A percentile compares a stretch with the other conserved stretches of the same genome.
These are phyloP conservation scores for Penicillium bialowiezense DNA, from an alignment of 495 filamentous ascomycete species.

Conservation along the genomic window DNA sequence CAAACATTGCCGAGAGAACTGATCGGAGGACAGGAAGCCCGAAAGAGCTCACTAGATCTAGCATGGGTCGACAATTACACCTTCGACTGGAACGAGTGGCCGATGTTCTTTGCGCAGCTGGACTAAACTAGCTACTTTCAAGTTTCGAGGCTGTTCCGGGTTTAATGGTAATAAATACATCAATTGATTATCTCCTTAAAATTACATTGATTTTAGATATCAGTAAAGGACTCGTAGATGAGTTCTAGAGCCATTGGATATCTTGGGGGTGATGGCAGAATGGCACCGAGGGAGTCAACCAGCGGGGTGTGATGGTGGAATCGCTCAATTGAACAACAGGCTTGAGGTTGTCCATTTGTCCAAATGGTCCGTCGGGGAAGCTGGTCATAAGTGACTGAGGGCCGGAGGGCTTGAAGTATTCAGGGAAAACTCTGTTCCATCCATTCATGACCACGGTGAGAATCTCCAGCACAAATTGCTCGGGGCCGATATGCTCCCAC, in stretches of 20 bases:
- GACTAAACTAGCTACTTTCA: not conserved
- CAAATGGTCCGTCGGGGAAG: not conserved
- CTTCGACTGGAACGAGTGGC: constrained; percentile 16
- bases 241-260: constrained; percentile 4
- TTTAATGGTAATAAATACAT: too few species aligned
- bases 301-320: constrained; percentile 3
- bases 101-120: constrained; percentile 12
- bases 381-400: constrained; percentile 3
- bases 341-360: constrained; percentile 6
- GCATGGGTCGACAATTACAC: constrained; percentile 3
- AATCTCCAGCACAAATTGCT: constrained; percentile 5
- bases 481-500: constrained; percentile 2
- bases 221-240: too few species aligned
- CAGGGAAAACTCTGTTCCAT: constrained; percentile 5
- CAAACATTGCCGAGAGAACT: not conserved
- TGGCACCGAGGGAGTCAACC: constrained; percentile 1
- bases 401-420: constrained; percentile 6
- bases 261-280: not conserved
- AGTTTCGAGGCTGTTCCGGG: too few species aligned
- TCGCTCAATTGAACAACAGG: constrained; percentile 8
- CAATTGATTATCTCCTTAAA: too few species aligned
- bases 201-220: too few species aligned
- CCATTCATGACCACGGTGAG: constrained; percentile 7
- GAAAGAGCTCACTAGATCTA: not conserved
- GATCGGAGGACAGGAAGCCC: not conserved